Base-by-base conservation (phyloP, 768 basidiomycete species). In the Mycena venus region DNA sequence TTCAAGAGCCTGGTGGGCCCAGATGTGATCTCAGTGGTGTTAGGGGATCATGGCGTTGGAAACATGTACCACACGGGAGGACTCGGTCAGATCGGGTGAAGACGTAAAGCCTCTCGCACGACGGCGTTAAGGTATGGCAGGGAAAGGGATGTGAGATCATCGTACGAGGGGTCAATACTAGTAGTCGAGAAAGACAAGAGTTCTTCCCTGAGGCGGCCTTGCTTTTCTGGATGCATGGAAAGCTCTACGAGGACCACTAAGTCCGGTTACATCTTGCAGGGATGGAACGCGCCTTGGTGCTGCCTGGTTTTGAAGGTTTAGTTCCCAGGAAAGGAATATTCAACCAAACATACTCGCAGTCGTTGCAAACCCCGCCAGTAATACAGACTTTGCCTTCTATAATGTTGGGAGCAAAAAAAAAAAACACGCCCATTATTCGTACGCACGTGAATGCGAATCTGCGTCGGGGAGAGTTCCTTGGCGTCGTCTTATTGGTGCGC, bases 81-180 rank as follows among this genome's bases (percentile, higher is more conserved):
- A 42, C 5, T 64, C 73, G 25, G 25, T 23, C 9, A 68, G 32
- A 59, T 25, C 4, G 75, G 73, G 44, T 76, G 75, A 9, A 78
- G 70, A 17, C 77, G 66, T 2, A 76, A 34, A 4, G 56, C 44
- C 64, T 78, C 77, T 38, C 62, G 63, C 7, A 71, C 53, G 12
- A 78, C 68, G 17, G 75, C 71, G 38, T 78, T 75, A 5, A 78
- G 59, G 38, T 76, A 78, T 5, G 75, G 77, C 25, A 78, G 49
- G 9, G 10, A 44, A 51, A 17, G 21, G 34, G n/a, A 47, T 1
- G 27, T 70, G 27, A 78, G 68, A 8, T 73, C 32, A 17, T 76
- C 75, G 38, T 73, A 76, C 14, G 34, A 60, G 14, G 74, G 71
- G 27, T 74, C 75, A 1, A n/a, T n/a, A n/a, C n/a, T n/a, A n/a